Conservation (phyloP, 306 rosid species). For the Cucurbita pepo region DNA sequence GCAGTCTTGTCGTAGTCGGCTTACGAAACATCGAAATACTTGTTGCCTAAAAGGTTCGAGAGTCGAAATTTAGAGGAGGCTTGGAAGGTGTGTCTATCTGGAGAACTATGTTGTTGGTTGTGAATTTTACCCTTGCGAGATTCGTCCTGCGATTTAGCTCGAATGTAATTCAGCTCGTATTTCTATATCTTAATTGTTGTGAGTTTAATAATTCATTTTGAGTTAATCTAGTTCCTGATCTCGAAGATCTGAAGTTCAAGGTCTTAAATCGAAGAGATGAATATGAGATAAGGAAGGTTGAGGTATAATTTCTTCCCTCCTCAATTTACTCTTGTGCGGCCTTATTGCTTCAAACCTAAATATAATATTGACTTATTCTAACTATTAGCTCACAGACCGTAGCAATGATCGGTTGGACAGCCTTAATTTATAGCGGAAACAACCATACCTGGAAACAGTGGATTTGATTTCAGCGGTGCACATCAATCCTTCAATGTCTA, state of each 20-base stretch:
- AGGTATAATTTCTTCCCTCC: constrained; percentile 25
- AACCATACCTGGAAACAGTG: constrained; percentile 78
- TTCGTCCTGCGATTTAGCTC: background rate
- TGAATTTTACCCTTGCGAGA: background rate
- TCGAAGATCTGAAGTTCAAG: constrained; percentile 63
- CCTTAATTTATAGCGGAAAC: constrained; percentile 80
- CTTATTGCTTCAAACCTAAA: background rate
- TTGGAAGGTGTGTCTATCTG: constrained; percentile 31
- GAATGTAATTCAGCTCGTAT: background rate
- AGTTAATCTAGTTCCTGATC: constrained; percentile 62
- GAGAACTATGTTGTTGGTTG: constrained; percentile 1
- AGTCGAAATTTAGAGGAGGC: constrained; percentile 77
- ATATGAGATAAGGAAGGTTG: constrained; percentile 80
- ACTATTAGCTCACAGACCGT: background rate
- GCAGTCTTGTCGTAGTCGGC: constrained; percentile 52
- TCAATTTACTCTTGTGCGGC: background rate
- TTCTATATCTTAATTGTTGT: background rate
- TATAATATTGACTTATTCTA: background rate
- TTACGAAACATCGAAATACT: constrained; percentile 53
- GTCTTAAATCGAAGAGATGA: constrained; percentile 40
- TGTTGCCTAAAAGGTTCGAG: constrained; percentile 70
- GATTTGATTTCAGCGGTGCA: constrained; percentile 64
- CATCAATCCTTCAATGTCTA: constrained; percentile 73
- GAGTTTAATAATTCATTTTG: background rate
- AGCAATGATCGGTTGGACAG: constrained; percentile 28